Evolutionary conservation across 805 yeast genomes (phyloP).

Genomic region (Lipomyces kockii): DNA sequence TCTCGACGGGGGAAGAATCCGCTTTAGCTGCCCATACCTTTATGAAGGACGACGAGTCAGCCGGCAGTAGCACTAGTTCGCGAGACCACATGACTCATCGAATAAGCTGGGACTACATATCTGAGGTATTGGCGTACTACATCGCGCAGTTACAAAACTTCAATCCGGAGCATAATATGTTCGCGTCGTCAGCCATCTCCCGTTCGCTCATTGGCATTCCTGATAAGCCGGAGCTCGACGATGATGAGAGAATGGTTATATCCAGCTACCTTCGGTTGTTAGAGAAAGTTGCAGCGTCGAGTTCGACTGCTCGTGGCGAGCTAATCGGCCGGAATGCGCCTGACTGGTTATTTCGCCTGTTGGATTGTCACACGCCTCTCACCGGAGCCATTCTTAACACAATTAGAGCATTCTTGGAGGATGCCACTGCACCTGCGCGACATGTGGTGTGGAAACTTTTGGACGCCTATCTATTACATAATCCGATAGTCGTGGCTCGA

Average conservation of each 20-base stretch:
- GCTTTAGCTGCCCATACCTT: conserved; percentile 59
- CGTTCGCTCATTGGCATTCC: conserved; percentile 31
- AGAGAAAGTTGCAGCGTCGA: conserved; percentile 55
- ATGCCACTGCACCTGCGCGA: conserved; percentile 49
- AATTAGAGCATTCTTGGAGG: conserved; percentile 60
- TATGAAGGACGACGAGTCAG: conserved; percentile 40
- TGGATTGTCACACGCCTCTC: conserved; percentile 54
- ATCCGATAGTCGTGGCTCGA: conserved; percentile 31
- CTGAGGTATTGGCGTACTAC: conserved; percentile 60
- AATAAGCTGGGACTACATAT: conserved; percentile 61
- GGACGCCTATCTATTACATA: conserved; percentile 69
- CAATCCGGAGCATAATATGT: conserved; percentile 24
- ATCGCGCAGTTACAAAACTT: conserved; percentile 48
- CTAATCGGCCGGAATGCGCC: conserved; percentile 32
- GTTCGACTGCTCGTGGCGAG: conserved; percentile 43
- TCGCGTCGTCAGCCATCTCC: conserved; percentile 23
- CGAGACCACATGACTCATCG: conserved; percentile 28
- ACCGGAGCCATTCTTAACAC: conserved; percentile 62
- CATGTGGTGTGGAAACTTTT: conserved; percentile 66
- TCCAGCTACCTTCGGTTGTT: conserved; percentile 75
- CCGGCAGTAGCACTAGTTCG: conserved; percentile 38
- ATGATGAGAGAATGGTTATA: conserved; percentile 75
- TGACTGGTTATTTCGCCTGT: conserved; percentile 53
- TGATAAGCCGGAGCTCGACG: conserved; percentile 65
- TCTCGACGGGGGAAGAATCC: conserved; percentile 64